Conservation (phyloP, 768 basidiomycete species). For the Lyophyllum decastes region DNA sequence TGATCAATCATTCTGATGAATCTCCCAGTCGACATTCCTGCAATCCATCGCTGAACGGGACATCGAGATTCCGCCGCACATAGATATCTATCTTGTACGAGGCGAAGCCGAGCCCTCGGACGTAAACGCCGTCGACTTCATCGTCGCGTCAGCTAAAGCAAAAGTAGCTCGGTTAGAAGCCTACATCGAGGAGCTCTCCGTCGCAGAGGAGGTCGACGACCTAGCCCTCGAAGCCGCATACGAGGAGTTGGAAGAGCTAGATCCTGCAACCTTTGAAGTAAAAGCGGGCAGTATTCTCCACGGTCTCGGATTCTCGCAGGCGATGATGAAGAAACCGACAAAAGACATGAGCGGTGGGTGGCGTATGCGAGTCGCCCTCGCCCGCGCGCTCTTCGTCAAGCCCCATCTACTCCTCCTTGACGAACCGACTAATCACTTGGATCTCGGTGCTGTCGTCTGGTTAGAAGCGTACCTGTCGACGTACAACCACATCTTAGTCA, state of each 20-base stretch:
- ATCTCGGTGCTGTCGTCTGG: constrained; percentile 98
- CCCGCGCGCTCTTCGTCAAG: constrained; percentile 93
- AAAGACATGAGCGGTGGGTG: constrained; percentile 99
- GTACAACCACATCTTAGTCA: constrained; percentile 98
- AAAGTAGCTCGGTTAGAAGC: constrained; percentile 94
- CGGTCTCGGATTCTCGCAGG: constrained; percentile 88
- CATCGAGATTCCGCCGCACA: constrained; percentile 90
- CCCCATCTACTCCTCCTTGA: constrained; percentile 95
- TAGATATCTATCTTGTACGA: constrained; percentile 96
- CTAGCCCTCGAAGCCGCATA: constrained; percentile 84
- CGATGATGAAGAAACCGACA: constrained; percentile 96
- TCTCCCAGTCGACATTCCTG: constrained; percentile 84
- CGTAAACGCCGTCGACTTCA: constrained; percentile 96
- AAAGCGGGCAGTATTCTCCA: constrained; percentile 97
- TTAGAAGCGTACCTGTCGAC: constrained; percentile 96
- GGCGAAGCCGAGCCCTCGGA: constrained; percentile 97
- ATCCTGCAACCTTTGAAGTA: constrained; percentile 92
- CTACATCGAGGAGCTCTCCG: constrained; percentile 89
- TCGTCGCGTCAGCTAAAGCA: constrained; percentile 86
- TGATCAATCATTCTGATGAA: not conserved
- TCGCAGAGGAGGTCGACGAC: constrained; percentile 91
- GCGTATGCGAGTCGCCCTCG: constrained; percentile 98
- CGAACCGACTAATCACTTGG: constrained; percentile 91
- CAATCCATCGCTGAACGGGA: constrained; percentile 96
- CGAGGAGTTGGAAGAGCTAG: constrained; percentile 96